Conservation (phyloP, 768 basidiomycete genomes). For the Tricholoma furcatifolium region DNA sequence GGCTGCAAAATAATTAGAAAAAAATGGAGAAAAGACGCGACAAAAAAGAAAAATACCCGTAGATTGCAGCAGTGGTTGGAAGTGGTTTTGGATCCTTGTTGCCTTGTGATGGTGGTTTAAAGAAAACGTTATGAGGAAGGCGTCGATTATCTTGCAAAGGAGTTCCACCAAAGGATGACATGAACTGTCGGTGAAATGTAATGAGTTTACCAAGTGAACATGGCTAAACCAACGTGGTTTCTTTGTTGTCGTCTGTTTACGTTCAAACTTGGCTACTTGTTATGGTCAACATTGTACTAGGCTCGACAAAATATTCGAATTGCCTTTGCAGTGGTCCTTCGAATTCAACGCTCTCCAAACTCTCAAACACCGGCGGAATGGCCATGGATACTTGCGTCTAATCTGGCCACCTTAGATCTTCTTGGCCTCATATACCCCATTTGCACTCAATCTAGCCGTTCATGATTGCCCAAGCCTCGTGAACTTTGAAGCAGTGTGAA, state of each 20-base stretch:
- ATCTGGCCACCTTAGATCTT: too few species aligned
- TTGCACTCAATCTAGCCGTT: not conserved
- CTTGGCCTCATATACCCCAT: too few species aligned
- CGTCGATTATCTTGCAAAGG: constrained; percentile 78
- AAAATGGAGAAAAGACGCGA: constrained; percentile 16
- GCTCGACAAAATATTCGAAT: not conserved
- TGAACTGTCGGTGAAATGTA: constrained; percentile 37
- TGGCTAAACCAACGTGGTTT: constrained; percentile 7
- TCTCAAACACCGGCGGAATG: too few species aligned
- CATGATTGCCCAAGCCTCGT: too few species aligned
- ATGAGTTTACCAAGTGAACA: constrained; percentile 4
- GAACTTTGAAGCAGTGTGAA: constrained; percentile 38
- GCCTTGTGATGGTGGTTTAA: constrained; percentile 48
- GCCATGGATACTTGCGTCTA: too few species aligned
- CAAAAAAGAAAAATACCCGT: constrained; percentile 55
- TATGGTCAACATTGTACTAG: not conserved
- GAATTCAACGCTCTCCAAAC: too few species aligned
- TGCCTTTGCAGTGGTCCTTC: too few species aligned
- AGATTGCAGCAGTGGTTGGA: constrained; percentile 64
- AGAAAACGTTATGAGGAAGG: constrained; percentile 77
- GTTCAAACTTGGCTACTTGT: constrained; percentile 7
- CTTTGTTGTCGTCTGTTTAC: constrained; percentile 22
- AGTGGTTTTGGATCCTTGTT: constrained; percentile 36
- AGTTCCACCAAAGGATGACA: constrained; percentile 80
- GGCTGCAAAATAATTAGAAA: constrained; percentile 11